Evolutionary conservation across 2,329 filamentous ascomycete genomes (phyloP).

Genomic region (Colletotrichum horii): DNA sequence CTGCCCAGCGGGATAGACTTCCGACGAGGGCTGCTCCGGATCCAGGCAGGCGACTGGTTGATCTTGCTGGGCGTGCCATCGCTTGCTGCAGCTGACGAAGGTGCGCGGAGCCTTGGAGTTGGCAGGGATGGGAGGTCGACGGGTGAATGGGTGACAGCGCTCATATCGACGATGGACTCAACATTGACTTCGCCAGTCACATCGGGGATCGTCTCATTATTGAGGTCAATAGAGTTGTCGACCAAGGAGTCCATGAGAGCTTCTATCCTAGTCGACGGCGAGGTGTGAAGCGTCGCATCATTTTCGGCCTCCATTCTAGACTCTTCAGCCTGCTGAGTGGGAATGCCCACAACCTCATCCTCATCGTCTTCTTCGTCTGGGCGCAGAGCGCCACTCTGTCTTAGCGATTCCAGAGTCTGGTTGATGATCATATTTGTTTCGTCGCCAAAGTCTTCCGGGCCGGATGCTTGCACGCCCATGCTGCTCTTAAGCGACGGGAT

Average conservation of each 20-base stretch:
- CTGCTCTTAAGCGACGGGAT: slow-evolving; percentile 55
- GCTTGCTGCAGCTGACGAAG: neutral
- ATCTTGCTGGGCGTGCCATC: neutral
- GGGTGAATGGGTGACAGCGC: neutral
- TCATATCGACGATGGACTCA: neutral
- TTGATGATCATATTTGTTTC: slow-evolving; percentile 63
- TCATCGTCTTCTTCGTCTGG: neutral
- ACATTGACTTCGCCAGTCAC: neutral
- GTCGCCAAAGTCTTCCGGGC: slow-evolving; percentile 55
- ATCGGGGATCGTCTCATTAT: neutral
- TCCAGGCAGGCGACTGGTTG: slow-evolving; percentile 30
- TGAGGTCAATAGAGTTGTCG: neutral
- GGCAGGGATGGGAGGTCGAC: slow-evolving; percentile 4
- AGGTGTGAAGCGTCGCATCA: neutral
- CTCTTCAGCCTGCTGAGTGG: neutral
- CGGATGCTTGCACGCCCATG: slow-evolving; percentile 37
- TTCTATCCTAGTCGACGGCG: neutral
- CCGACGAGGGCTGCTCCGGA: slow-evolving; percentile 40
- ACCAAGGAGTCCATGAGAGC: neutral
- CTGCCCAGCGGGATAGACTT: slow-evolving; percentile 37
- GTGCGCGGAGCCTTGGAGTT: neutral
- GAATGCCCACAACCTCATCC: slow-evolving; percentile 13
- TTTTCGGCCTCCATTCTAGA: neutral
- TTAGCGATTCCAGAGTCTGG: slow-evolving; percentile 56
- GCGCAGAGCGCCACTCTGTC: slow-evolving; percentile 35